Conservation (phyloP, 1,284 basidiomycete species). For the Phlebopus sp. region DNA sequence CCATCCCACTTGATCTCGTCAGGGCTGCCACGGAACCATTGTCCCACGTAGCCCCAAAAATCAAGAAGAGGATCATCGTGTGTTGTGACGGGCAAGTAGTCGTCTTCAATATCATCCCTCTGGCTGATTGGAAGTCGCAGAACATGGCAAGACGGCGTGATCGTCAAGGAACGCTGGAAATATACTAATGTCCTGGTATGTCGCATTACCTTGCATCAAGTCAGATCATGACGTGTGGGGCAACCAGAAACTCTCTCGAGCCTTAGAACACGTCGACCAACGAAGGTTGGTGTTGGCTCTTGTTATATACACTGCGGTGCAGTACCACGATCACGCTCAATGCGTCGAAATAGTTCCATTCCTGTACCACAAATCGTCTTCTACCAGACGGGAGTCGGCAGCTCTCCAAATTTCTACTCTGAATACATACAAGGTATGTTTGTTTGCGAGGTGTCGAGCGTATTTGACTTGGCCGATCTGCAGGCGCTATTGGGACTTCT, state of each 20-base stretch:
- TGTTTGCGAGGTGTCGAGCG: background rate
- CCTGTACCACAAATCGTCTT: slow-evolving; percentile 64
- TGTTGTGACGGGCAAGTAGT: slow-evolving; percentile 66
- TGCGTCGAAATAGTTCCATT: slow-evolving; percentile 31
- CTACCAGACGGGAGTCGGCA: slow-evolving; percentile 69
- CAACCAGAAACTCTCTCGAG: slow-evolving; percentile 40
- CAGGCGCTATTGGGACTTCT: slow-evolving; percentile 58
- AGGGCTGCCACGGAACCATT: background rate
- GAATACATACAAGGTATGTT: slow-evolving; percentile 48
- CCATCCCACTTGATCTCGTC: slow-evolving; percentile 1
- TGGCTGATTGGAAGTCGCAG: slow-evolving; percentile 11
- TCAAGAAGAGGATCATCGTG: slow-evolving; percentile 59
- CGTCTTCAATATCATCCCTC: background rate
- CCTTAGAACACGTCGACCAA: slow-evolving; percentile 55
- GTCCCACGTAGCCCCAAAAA: slow-evolving; percentile 10
- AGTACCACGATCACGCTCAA: background rate
- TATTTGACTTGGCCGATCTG: background rate
- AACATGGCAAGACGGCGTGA: slow-evolving; percentile 45
- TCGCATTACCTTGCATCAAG: slow-evolving; percentile 3
- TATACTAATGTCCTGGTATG: slow-evolving; percentile 65
- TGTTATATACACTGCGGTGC: background rate
- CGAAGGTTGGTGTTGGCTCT: slow-evolving; percentile 37
- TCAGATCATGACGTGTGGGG: slow-evolving; percentile 30
- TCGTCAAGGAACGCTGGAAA: slow-evolving; percentile 45
- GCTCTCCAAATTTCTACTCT: slow-evolving; percentile 55